Percentiles rank a stretch among this genome's conserved stretches.
Conservation (phyloP, 345 rosid genomes). For the Hevea brasiliensis region DNA sequence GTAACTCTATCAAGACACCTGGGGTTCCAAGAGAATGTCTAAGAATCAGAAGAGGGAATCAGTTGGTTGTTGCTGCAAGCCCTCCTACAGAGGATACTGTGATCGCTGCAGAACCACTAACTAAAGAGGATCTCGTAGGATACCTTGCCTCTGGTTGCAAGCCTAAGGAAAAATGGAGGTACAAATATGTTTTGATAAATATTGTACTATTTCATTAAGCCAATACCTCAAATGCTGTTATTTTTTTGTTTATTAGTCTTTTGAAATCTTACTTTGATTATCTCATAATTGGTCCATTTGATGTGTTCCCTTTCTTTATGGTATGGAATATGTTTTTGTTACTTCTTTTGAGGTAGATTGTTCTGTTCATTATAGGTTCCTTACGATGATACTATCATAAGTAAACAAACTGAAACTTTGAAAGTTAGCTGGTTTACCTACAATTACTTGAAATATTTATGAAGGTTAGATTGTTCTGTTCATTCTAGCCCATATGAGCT, state of each 20-base stretch:
- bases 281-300: neutral
- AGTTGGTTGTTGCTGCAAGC: constrained; percentile 75
- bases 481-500: neutral
- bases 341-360: neutral
- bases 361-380: neutral
- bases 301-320: neutral
- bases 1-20: constrained; percentile 29
- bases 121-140: constrained; percentile 81
- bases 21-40: constrained; percentile 24
- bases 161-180: constrained; percentile 95
- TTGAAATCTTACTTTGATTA: neutral
- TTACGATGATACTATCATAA: too few species aligned
- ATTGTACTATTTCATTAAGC: neutral
- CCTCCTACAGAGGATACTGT: constrained; percentile 89
- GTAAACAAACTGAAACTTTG: neutral
- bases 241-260: neutral
- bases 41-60: constrained; percentile 49
- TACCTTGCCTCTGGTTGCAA: constrained; percentile 98
- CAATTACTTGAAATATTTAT: neutral
- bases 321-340: too few species aligned
- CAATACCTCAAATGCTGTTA: neutral
- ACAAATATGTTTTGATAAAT: neutral
- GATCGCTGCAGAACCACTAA: constrained; percentile 68
- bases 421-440: neutral
- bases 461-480: neutral